Evolutionary conservation across 2,329 filamentous ascomycete species (phyloP), one percentile per base, ranked within the genome.

Genomic region (Metarhizium brunneum): DNA sequence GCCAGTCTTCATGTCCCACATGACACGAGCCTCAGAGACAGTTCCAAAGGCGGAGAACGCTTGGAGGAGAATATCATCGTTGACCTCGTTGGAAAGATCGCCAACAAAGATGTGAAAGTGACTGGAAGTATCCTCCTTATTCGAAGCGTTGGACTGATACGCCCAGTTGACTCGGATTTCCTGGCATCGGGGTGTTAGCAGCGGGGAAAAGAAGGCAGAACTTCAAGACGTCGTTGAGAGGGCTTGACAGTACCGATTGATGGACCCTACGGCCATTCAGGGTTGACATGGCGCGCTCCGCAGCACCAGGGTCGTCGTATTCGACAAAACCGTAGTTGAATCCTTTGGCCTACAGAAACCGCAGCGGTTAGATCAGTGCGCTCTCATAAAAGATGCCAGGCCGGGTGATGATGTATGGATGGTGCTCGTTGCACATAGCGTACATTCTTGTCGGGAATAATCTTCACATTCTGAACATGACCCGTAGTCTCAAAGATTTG

Each of bases 1-100:
- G 63, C 94, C 94, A 40, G 94, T 99, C 82, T 99, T 99, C 94
- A 99, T 99, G 72, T 99, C 94, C 94, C 94, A 99, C 94, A 99
- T 99, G 61, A 99, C 94, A 66, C 94, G 91, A 58, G 94, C 94
- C 73, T 99, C 94, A 2, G 94, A 99, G 51, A 99, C 92, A 13
- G 86, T 90, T 45, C 94, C 94, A 71, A 97, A 99, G 48, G 90
- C 90, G 50, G 90, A 95, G 74, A 99, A 99, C 13, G 94, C 94
- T 73, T 96, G 92, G 16, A 88, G 79, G 25, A 99, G 81, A 53
- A 96, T 84, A 68, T 99, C 94, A 65, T 99, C 94, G 65, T 99
- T 99, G 71, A 99, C 94, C 72, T 99, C 94, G 68, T 99, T 99
- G 65, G 92, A 96, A 56, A 99, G 76, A 69, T 99, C 94, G 59